These are phyloP conservation scores for Trichoderma aggressivum DNA, from an alignment of 2,329 filamentous ascomycete genomes.

Conservation along the genomic window DNA sequence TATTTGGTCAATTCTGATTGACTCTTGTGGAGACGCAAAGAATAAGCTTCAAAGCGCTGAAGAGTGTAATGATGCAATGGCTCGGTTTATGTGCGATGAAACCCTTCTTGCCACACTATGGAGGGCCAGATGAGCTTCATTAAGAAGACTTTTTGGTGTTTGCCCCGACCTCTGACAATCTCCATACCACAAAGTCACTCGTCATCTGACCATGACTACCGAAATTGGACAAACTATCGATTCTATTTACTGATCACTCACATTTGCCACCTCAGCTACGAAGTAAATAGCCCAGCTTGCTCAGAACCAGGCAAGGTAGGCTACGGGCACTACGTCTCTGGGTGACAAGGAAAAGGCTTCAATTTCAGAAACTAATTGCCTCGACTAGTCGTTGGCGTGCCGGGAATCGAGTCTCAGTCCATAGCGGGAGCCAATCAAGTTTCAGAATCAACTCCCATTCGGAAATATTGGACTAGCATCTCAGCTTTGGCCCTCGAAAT, in stretches of 20 bases:
- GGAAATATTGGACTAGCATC: neutral
- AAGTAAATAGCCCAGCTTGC: neutral
- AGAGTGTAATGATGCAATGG: neutral
- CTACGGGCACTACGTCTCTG: neutral
- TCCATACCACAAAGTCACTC: neutral
- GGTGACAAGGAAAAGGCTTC: neutral
- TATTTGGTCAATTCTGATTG: neutral
- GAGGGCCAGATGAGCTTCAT: neutral
- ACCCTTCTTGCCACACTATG: neutral
- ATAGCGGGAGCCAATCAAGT: neutral
- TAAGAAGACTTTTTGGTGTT: neutral
- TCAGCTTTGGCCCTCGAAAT: neutral
- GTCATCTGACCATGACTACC: neutral
- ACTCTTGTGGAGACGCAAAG: neutral
- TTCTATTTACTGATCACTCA: neutral
- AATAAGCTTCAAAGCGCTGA: neutral
- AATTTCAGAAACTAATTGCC: neutral
- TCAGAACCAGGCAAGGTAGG: neutral
- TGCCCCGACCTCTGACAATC: neutral
- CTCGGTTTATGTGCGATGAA: neutral
- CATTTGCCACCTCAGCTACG: neutral
- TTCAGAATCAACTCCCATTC: neutral
- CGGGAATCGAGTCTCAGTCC: neutral
- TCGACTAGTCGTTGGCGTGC: neutral
- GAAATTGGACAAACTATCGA: neutral